A percentile compares a stretch with the other conserved stretches of the same genome.
phyloP scores from a whole-genome alignment of 148 eudicot genomes.

The Pharnaceum exiguum region DNA sequence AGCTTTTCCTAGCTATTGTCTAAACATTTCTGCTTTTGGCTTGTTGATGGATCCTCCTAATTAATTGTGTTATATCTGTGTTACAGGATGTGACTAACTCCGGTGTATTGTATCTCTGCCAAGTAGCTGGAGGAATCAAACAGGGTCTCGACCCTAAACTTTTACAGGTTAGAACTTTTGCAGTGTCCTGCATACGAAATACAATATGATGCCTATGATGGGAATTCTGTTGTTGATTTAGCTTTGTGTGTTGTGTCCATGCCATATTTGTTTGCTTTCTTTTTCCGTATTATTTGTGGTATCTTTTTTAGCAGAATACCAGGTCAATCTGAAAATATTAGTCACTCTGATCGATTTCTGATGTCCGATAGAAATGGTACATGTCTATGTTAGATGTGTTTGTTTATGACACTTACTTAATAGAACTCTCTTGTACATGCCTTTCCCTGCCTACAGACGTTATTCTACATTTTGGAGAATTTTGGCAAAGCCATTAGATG shows the following conservation, averaged over 20 bases:
- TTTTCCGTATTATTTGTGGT: neutral
- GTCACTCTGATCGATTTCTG: too few species aligned
- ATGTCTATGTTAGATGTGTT: too few species aligned
- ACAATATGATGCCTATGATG: neutral
- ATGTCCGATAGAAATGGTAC: too few species aligned
- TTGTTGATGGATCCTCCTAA: neutral
- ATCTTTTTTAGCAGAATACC: neutral
- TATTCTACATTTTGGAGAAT: too few species aligned
- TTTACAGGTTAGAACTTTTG: constrained; percentile 40
- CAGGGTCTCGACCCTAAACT: constrained; percentile 45
- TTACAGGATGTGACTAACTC: constrained; percentile 79
- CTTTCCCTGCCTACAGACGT: too few species aligned
- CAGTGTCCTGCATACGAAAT: neutral
- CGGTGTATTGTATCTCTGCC: constrained; percentile 80
- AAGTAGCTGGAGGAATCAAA: constrained; percentile 65
- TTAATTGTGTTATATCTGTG: constrained; percentile 4
- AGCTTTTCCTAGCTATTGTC: neutral
- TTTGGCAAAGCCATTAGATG: too few species aligned
- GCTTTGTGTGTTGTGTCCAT: neutral
- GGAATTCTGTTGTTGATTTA: neutral
- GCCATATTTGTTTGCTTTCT: too few species aligned
- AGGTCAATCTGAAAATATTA: neutral
- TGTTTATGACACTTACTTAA: too few species aligned
- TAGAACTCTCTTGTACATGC: too few species aligned
- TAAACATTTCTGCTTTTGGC: neutral